Percentiles rank a stretch among this genome's conserved stretches.
phyloP scores from a whole-genome alignment of 306 rosid genomes.

The Pyrus betulifolia region DNA sequence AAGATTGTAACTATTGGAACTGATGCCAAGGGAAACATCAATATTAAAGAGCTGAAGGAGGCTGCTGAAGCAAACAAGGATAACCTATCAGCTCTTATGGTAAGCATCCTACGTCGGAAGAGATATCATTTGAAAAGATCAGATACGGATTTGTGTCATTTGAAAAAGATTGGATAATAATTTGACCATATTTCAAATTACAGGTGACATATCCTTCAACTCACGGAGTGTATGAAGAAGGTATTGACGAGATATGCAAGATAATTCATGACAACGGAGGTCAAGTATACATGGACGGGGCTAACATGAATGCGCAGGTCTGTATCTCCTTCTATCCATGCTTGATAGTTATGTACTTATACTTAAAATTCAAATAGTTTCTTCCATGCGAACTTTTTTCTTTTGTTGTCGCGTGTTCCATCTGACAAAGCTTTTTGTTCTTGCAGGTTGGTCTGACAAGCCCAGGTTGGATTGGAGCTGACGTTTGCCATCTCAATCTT shows the following conservation, averaged over 20 bases:
- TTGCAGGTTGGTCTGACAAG: slow-evolving; percentile 91
- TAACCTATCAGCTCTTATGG: slow-evolving; percentile 90
- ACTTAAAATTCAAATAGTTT: neutral
- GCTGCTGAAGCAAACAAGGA: slow-evolving; percentile 89
- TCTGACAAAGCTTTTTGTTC: slow-evolving; percentile 4
- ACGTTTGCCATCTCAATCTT: slow-evolving; percentile 99
- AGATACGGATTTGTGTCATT: neutral
- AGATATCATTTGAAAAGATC: neutral
- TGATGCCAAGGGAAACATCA: slow-evolving; percentile 96
- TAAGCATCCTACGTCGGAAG: slow-evolving; percentile 18
- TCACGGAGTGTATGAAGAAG: slow-evolving; percentile 97
- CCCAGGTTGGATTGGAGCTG: slow-evolving; percentile 99
- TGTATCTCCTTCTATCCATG: slow-evolving; percentile 1
- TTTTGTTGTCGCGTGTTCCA: neutral
- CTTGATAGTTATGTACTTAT: neutral
- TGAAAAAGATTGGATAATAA: neutral
- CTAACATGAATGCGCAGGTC: slow-evolving; percentile 99
- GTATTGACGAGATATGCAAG: slow-evolving; percentile 94
- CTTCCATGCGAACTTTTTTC: neutral
- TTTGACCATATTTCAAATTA: slow-evolving; percentile 31
- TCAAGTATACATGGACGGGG: slow-evolving; percentile 99
- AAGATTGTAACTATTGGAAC: slow-evolving; percentile 94
- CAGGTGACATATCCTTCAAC: slow-evolving; percentile 99
- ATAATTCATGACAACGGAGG: slow-evolving; percentile 99
- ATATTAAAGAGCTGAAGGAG: slow-evolving; percentile 77